Evolutionary conservation across 805 yeast species (phyloP).

Genomic region (Saccharomyces eubayanus): DNA sequence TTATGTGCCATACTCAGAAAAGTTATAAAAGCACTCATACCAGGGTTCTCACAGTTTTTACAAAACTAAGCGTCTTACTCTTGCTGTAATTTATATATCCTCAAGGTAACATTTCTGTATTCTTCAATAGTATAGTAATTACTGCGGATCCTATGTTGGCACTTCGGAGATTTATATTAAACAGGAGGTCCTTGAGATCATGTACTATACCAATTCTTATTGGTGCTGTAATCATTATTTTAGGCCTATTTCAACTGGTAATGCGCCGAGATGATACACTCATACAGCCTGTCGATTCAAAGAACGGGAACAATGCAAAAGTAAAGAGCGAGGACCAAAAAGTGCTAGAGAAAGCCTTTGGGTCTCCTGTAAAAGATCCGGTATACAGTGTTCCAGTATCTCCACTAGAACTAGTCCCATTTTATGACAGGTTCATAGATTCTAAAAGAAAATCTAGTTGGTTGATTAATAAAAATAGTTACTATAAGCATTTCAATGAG

Average conservation of each 20-base stretch:
- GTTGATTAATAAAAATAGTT: conserved; percentile 1
- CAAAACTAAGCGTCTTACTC: not conserved
- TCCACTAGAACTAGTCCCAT: conserved; percentile 13
- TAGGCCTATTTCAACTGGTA: not conserved
- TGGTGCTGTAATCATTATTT: not conserved
- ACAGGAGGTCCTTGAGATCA: not conserved
- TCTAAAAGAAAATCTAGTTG: conserved; percentile 1
- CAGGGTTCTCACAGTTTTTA: not conserved
- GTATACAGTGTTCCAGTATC: conserved; percentile 6
- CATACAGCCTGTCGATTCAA: not conserved
- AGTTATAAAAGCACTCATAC: not conserved
- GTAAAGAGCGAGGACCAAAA: not conserved
- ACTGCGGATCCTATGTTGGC: not conserved
- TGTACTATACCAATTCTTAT: not conserved
- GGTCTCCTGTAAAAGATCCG: not conserved
- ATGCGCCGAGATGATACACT: not conserved
- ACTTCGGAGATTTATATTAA: not conserved
- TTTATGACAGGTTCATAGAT: conserved; percentile 5
- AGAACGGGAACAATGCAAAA: not conserved
- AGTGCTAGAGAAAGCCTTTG: not conserved
- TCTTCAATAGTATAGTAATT: not conserved
- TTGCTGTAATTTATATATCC: not conserved
- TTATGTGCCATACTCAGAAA: not conserved
- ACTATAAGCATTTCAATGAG: conserved; percentile 6
- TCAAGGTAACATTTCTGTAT: not conserved